A percentile compares a stretch with the other conserved stretches of the same genome.
phyloP scores from a whole-genome alignment of 192 early-diverging fungal species.

The Cladochytrium replicatum region DNA sequence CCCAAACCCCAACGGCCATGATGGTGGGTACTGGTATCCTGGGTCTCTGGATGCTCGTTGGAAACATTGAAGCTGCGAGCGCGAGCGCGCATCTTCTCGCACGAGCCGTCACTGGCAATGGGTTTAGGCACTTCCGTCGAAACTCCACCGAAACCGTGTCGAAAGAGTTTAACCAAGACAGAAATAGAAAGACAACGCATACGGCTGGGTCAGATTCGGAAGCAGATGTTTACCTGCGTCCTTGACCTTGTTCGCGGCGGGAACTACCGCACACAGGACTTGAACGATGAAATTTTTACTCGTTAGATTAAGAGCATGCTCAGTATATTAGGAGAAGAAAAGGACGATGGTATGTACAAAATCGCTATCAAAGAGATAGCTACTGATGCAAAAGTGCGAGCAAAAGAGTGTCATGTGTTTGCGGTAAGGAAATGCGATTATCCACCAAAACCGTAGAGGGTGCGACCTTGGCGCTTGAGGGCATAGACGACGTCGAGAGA shows the following conservation, averaged over 20 bases:
- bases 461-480: conserved; percentile 93
- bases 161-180: conserved; percentile 57
- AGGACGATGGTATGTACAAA: no score
- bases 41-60: conserved; percentile 22
- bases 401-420: no score
- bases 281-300: conserved; percentile 52
- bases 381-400: no score
- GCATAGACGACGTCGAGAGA: conserved; percentile 99
- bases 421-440: no score
- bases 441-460: conserved; percentile 80
- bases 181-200: conserved; percentile 53
- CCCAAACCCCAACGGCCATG: conserved; percentile 55
- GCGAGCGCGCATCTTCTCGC: conserved; percentile 68
- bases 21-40: conserved; percentile 68
- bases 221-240: no score
- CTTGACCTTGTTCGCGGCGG: no score
- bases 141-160: background rate
- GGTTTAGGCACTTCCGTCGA: conserved; percentile 2
- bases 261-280: conserved; percentile 26
- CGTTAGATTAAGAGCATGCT: no score
- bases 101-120: conserved; percentile 35
- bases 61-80: conserved; percentile 18
- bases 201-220: no score
- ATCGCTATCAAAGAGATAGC: no score
- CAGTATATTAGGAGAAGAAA: no score